These are phyloP conservation scores for Chamaecrista fasciculata DNA, from an alignment of 306 rosid species.

Conservation along the genomic window DNA sequence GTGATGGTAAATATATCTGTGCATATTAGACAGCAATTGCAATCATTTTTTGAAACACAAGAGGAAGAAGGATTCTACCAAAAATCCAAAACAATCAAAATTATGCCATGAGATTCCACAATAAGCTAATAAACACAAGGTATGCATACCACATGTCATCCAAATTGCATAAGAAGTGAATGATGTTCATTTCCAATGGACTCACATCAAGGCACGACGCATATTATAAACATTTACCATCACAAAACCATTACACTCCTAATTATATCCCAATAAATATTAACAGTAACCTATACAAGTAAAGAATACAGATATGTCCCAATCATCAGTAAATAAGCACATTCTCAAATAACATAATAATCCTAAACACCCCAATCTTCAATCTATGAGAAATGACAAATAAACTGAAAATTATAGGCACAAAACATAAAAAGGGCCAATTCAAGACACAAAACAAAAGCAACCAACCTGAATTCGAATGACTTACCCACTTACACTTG, in stretches of 20 bases:
- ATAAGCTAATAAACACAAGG: constrained; percentile 18
- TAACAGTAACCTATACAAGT: background rate
- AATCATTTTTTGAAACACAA: background rate
- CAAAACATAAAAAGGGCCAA: background rate
- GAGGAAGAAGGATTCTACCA: background rate
- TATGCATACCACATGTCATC: background rate
- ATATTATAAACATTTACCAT: background rate
- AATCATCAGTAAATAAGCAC: background rate
- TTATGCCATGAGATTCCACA: background rate
- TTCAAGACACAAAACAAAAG: background rate
- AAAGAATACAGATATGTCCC: background rate
- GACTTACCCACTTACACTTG: constrained; percentile 97
- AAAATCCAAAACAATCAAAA: background rate
- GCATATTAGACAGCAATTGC: constrained; percentile 31
- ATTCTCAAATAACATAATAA: constrained; percentile 15
- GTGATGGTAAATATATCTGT: constrained; percentile 96
- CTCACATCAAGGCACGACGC: background rate
- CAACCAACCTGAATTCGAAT: background rate
- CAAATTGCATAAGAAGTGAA: background rate
- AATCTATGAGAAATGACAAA: background rate
- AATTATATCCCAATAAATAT: constrained; percentile 5
- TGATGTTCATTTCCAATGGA: background rate
- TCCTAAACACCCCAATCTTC: background rate
- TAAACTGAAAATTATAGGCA: background rate
- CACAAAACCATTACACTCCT: background rate